Conservation (phyloP, 495 filamentous ascomycete species). For the Aspergillus biplanus region DNA sequence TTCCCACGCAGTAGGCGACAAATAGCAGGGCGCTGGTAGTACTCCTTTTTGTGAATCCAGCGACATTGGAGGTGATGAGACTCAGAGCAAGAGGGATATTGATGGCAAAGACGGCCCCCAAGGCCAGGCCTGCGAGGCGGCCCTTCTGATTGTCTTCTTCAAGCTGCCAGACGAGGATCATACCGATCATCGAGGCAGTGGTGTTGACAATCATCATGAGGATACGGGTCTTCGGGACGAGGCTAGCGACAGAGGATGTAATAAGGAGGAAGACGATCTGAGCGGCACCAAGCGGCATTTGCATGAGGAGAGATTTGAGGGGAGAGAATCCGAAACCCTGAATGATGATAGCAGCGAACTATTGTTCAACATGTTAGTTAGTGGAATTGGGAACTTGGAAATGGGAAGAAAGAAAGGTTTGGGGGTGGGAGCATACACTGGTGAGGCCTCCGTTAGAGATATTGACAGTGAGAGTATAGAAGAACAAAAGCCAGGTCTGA, state of each 20-base stretch:
- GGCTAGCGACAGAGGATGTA: conserved; percentile 35
- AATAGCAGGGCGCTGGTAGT: conserved; percentile 39
- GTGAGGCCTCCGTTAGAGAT: conserved; percentile 51
- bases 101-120: conserved; percentile 54
- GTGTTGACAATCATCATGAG: conserved; percentile 40
- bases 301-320: conserved; percentile 41
- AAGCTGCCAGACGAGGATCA: conserved; percentile 62
- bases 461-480: conserved; percentile 45
- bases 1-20: conserved; percentile 35
- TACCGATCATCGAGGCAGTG: conserved; percentile 51
- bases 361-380: background rate
- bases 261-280: conserved; percentile 43
- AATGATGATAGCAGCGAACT: conserved; percentile 49
- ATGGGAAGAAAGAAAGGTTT: background rate
- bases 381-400: background rate
- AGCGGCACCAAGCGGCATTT: conserved; percentile 44
- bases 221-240: conserved; percentile 33
- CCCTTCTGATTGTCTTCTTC: conserved; percentile 55
- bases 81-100: conserved; percentile 60
- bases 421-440: conserved; percentile 26
- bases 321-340: conserved; percentile 45
- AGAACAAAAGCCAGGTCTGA: conserved; percentile 50
- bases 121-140: conserved; percentile 57
- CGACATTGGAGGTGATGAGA: conserved; percentile 62
- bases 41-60: conserved; percentile 64